Evolutionary conservation across 192 early-diverging fungal genomes (phyloP).

Genomic region (Coemansia sp.): DNA sequence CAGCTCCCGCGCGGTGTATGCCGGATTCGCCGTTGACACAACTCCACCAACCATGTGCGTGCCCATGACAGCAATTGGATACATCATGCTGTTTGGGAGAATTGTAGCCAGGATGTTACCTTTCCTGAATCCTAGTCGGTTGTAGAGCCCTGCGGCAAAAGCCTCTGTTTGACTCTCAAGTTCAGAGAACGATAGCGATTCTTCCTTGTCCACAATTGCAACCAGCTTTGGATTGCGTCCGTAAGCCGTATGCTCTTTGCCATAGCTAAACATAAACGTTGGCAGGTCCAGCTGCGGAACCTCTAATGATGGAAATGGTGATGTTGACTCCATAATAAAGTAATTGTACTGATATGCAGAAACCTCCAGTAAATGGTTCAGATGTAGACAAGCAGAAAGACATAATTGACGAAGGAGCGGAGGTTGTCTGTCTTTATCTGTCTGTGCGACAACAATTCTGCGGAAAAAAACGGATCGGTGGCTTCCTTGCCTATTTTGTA

Average conservation of each 20-base stretch:
- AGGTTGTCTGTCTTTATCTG: not conserved
- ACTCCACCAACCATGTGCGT: conserved; percentile 66
- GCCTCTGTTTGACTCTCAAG: conserved; percentile 22
- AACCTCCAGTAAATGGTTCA: not conserved
- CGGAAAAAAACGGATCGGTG: not conserved
- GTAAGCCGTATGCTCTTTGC: conserved; percentile 28
- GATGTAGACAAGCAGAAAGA: not conserved
- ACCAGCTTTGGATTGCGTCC: conserved; percentile 31
- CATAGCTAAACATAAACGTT: conserved; percentile 37
- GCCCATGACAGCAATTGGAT: conserved; percentile 63
- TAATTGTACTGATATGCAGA: not conserved
- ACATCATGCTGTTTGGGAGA: conserved; percentile 68
- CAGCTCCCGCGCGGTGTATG: conserved; percentile 77
- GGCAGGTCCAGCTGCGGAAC: conserved; percentile 45
- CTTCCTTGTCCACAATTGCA: conserved; percentile 18
- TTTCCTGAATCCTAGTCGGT: conserved; percentile 58
- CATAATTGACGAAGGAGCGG: not conserved
- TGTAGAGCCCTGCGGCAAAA: conserved; percentile 47
- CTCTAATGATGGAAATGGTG: conserved; percentile 19
- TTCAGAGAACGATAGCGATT: conserved; percentile 30
- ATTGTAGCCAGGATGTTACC: conserved; percentile 72
- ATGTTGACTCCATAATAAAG: conserved; percentile 41
- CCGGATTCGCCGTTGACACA: conserved; percentile 77
- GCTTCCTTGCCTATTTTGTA: not conserved
- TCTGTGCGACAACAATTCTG: not conserved